Conservation (phyloP, 176 grass and related monocot species). For the Aegilops speltoides region DNA sequence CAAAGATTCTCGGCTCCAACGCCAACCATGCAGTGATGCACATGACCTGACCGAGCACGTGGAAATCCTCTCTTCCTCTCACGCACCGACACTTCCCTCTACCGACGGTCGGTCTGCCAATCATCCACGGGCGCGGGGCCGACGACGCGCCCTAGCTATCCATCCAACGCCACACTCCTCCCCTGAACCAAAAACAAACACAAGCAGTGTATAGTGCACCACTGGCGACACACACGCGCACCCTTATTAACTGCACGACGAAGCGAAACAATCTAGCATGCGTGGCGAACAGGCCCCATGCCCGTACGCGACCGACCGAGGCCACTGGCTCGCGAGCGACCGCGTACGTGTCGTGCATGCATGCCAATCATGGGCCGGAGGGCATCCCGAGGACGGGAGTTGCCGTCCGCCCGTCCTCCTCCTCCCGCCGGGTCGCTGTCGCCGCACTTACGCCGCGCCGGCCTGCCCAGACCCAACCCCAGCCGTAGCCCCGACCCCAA, state of each 20-base stretch:
- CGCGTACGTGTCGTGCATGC: conserved; percentile 18
- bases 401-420: background rate
- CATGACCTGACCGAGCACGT: conserved; percentile 11
- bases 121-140: background rate
- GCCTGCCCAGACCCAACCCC: no score
- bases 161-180: background rate
- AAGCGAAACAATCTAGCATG: no score
- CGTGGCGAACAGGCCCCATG: background rate
- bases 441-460: background rate
- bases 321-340: background rate
- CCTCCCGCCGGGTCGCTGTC: background rate
- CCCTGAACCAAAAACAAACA: background rate
- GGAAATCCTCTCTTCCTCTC: background rate
- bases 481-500: background rate
- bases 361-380: conserved; percentile 14
- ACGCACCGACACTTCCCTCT: conserved; percentile 27
- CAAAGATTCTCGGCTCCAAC: conserved; percentile 5
- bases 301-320: background rate
- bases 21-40: conserved; percentile 17
- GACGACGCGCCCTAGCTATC: background rate
- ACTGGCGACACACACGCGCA: background rate
- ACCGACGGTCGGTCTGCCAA: background rate
- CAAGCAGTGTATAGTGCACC: background rate
- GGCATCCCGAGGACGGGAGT: background rate
- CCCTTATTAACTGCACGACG: no score